Percentiles rank a stretch among this genome's conserved stretches.
phyloP scores from a whole-genome alignment of 768 basidiomycete species.

The Brasilioporus rufonigricans region DNA sequence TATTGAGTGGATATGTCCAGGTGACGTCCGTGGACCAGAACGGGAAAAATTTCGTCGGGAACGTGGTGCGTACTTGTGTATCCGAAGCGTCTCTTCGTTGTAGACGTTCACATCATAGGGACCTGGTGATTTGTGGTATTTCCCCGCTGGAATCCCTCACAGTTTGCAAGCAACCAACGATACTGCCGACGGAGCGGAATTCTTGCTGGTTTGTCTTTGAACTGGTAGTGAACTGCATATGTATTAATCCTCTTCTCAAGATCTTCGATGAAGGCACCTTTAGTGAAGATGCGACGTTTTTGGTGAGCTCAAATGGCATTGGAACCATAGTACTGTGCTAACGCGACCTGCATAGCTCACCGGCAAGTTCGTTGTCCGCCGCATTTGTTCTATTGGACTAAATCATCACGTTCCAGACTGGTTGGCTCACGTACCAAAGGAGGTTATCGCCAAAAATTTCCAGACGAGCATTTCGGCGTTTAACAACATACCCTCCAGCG shows the following conservation, averaged over 20 bases:
- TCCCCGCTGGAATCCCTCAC: conserved; percentile 53
- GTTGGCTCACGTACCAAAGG: conserved; percentile 57
- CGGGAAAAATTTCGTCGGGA: conserved; percentile 46
- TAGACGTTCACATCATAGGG: conserved; percentile 27
- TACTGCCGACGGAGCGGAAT: conserved; percentile 43
- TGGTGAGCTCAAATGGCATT: too few species aligned
- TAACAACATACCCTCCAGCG: conserved; percentile 47
- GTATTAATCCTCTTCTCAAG: too few species aligned
- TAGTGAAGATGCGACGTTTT: too few species aligned
- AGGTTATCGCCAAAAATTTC: conserved; percentile 64
- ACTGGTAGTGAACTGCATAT: too few species aligned
- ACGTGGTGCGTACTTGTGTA: conserved; percentile 36
- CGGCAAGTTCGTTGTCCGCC: conserved; percentile 22
- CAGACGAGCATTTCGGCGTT: conserved; percentile 43
- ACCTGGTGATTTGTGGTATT: conserved; percentile 52
- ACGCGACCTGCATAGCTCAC: conserved; percentile 7
- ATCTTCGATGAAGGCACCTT: too few species aligned
- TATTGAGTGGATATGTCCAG: conserved; percentile 43
- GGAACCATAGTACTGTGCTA: background rate
- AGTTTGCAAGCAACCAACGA: conserved; percentile 48
- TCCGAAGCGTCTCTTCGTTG: background rate
- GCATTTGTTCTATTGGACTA: background rate
- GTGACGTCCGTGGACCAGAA: conserved; percentile 46
- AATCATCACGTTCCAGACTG: conserved; percentile 40
- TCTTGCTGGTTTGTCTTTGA: conserved; percentile 37